Percentiles rank a stretch among this genome's conserved stretches.
Conservation (phyloP, 495 filamentous ascomycete species). For the Penicillium ucsense region DNA sequence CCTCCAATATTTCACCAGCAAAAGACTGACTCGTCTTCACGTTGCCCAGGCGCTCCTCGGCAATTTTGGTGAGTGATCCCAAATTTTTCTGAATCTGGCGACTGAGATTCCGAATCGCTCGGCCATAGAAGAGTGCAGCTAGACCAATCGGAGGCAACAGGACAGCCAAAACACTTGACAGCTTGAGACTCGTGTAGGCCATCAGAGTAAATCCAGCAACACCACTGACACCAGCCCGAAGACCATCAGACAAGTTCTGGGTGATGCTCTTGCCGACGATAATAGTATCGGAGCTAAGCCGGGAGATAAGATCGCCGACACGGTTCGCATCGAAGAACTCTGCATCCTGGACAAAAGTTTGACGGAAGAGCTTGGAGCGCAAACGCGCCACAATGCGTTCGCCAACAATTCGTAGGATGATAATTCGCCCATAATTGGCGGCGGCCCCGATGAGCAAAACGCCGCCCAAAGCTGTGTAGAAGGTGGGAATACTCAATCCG, state of each 20-base stretch:
- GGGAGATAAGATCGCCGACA: conserved; percentile 89
- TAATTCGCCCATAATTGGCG: conserved; percentile 89
- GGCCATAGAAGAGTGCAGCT: conserved; percentile 82
- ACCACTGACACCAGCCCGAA: conserved; percentile 80
- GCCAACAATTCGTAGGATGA: conserved; percentile 89
- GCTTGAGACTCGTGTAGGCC: conserved; percentile 84
- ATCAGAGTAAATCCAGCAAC: conserved; percentile 80
- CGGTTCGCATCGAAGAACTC: conserved; percentile 99
- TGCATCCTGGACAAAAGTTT: conserved; percentile 88
- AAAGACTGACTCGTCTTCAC: conserved; percentile 95
- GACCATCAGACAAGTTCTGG: conserved; percentile 90
- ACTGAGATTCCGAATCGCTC: conserved; percentile 75
- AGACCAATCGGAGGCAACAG: conserved; percentile 91
- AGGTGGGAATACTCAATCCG: conserved; percentile 62
- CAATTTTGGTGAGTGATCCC: conserved; percentile 87
- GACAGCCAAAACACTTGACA: conserved; percentile 75
- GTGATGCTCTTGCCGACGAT: conserved; percentile 98
- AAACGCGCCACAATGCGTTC: conserved; percentile 87
- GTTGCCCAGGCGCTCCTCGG: conserved; percentile 90
- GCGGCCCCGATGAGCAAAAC: conserved; percentile 64
- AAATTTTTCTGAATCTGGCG: conserved; percentile 87
- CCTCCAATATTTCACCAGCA: conserved; percentile 82
- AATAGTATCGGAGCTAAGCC: conserved; percentile 89
- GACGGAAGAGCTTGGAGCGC: conserved; percentile 78
- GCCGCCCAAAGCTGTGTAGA: conserved; percentile 64